These are phyloP conservation scores for Hylodesmum podocarpum DNA, from an alignment of 306 rosid genomes.

Conservation along the genomic window DNA sequence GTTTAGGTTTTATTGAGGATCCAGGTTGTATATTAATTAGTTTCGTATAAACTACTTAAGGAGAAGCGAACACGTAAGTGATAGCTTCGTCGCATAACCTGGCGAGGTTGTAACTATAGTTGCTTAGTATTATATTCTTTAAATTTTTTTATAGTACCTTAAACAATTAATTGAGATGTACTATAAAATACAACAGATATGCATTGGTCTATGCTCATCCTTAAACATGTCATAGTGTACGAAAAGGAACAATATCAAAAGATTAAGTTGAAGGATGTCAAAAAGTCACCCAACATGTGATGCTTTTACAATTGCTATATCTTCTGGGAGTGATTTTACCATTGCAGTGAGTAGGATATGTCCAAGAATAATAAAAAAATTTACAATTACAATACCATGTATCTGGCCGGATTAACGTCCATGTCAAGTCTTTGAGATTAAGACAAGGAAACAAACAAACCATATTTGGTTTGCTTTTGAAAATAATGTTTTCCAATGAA, in stretches of 20 bases:
- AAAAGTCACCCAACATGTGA: too few relatives aligned
- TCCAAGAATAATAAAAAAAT: background rate
- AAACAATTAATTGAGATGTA: background rate
- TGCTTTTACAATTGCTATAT: background rate
- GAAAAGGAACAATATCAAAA: background rate
- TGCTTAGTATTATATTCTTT: background rate
- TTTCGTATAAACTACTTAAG: background rate
- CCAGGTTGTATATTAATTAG: background rate
- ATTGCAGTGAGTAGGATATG: background rate
- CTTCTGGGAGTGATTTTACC: background rate
- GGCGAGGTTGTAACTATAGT: background rate
- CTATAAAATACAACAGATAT: background rate
- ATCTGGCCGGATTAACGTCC: constrained; percentile 13
- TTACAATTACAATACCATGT: background rate
- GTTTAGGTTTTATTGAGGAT: background rate
- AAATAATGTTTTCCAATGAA: background rate
- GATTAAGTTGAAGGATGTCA: background rate
- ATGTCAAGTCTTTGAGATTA: background rate
- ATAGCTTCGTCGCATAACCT: background rate
- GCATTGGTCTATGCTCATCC: background rate
- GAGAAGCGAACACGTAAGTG: background rate
- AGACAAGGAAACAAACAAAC: background rate
- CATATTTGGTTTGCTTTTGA: background rate
- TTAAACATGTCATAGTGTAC: background rate
- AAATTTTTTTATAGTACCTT: background rate